phyloP scores from a whole-genome alignment of 768 basidiomycete species.

The Amanita inopinata region DNA sequence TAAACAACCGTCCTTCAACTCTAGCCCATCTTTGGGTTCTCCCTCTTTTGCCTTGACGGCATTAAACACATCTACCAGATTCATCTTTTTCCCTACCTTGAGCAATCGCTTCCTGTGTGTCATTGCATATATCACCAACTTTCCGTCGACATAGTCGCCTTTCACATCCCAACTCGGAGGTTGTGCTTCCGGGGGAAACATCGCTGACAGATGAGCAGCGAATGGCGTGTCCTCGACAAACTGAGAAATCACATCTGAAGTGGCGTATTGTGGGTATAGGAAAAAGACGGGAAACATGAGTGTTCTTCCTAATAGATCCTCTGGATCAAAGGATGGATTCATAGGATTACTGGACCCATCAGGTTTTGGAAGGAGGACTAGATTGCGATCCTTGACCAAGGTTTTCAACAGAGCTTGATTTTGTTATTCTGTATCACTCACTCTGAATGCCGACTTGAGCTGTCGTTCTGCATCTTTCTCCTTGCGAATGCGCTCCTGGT shows the following conservation, averaged over 20 bases:
- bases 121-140: constrained; percentile 75
- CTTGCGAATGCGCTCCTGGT: constrained; percentile 35
- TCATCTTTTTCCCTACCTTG: constrained; percentile 90
- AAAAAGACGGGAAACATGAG: constrained; percentile 86
- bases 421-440: constrained; percentile 23
- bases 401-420: constrained; percentile 7
- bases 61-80: constrained; percentile 64
- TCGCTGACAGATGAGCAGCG: constrained; percentile 59
- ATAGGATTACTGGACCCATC: constrained; percentile 47
- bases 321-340: constrained; percentile 55
- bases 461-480: constrained; percentile 43
- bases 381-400: constrained; percentile 55
- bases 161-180: constrained; percentile 70
- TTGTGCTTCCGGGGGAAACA: constrained; percentile 71
- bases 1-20: constrained; percentile 74
- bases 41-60: constrained; percentile 52
- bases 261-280: constrained; percentile 84
- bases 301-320: constrained; percentile 47
- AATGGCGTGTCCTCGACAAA: constrained; percentile 86
- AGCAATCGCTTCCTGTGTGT: constrained; percentile 68
- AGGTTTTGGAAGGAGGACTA: constrained; percentile 45
- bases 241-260: constrained; percentile 79
- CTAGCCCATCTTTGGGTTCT: constrained; percentile 65
- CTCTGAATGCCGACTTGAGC: constrained; percentile 55
- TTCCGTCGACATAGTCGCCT: constrained; percentile 52